Base-by-base conservation (phyloP, 306 rosid species). In the Hippophae tibetana region DNA sequence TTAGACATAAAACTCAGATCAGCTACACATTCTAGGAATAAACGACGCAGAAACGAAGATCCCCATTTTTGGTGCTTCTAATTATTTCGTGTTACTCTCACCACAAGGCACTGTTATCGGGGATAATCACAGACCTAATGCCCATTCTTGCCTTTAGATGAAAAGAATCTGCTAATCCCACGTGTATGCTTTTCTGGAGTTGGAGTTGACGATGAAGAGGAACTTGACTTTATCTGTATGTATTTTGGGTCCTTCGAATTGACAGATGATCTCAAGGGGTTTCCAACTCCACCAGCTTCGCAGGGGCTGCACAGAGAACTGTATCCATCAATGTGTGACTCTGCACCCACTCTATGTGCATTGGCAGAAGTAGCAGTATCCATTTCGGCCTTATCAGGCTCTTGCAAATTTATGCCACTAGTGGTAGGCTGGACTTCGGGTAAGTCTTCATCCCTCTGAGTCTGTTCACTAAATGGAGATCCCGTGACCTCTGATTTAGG, bases 161-260 rank as follows among this genome's bases (percentile, higher is more conserved):
- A 88, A 66, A 93, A 93, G 90, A 93, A 93, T 79, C 99, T 79
- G 75, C 94, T 93, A 59, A 93, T 82, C 26, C 95, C 97, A 9
- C 94, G 76, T 1, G 80, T 64, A 25, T 88, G 89, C 64, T 88
- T 93, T 84, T 93, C 99, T 5, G 97, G 97, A 9, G 99, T 84
- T 14, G 95, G 81, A 67, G 79, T 69, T 4, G 86, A 83, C 46
- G 87, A 80, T 13, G 89, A 76, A 7, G 89, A 90, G 14, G 99
- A 83, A 68, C 79, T 70, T 40, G 99, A 84, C 61, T 82, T 88
- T 45, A 95, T 78, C 8, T 97, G 73, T 68, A 80, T 74, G 79
- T 88, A 94, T 64, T 74, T 84, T 42, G 84, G 69, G 46, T 71
- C 78, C 60, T 63, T 76, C 13, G 75, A 52, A 40, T 66, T 63